phyloP scores from a whole-genome alignment of 257 asterid species.

The Solanum sitiens region DNA sequence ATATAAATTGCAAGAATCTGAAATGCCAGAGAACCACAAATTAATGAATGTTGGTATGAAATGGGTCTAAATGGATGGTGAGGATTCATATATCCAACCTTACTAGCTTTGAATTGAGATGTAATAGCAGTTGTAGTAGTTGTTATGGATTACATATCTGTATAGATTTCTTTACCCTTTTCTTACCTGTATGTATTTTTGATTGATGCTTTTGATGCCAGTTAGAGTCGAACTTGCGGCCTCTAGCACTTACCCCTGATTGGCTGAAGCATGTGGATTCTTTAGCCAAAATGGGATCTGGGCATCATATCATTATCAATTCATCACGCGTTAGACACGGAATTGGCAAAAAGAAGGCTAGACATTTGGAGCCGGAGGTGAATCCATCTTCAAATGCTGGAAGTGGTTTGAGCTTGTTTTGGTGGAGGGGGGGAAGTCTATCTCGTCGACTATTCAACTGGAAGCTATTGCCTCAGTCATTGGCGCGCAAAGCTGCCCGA shows the following conservation, averaged over 20 bases:
- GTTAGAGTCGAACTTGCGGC: constrained; percentile 84
- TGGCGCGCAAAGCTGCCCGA: constrained; percentile 91
- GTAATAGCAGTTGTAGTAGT: neutral
- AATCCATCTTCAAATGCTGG: constrained; percentile 48
- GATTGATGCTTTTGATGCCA: constrained; percentile 26
- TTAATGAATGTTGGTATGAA: neutral
- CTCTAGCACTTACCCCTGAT: constrained; percentile 63
- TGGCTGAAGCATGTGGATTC: constrained; percentile 87
- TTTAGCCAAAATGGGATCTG: constrained; percentile 70
- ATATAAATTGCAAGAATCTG: neutral
- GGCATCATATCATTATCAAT: constrained; percentile 43
- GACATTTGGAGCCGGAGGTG: constrained; percentile 31
- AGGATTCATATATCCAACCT: neutral
- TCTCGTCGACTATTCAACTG: constrained; percentile 74
- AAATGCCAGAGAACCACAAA: neutral
- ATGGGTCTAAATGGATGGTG: neutral
- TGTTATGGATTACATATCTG: neutral
- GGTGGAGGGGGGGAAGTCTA: constrained; percentile 98
- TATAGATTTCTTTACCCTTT: neutral
- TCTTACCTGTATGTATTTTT: neutral
- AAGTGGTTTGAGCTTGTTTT: constrained; percentile 58
- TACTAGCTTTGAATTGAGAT: neutral
- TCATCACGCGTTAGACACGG: constrained; percentile 57
- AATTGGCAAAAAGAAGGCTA: constrained; percentile 43
- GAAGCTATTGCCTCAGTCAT: constrained; percentile 69